Conservation (phyloP, 169 alveolate genomes). For the Plasmodium vivax region DNA sequence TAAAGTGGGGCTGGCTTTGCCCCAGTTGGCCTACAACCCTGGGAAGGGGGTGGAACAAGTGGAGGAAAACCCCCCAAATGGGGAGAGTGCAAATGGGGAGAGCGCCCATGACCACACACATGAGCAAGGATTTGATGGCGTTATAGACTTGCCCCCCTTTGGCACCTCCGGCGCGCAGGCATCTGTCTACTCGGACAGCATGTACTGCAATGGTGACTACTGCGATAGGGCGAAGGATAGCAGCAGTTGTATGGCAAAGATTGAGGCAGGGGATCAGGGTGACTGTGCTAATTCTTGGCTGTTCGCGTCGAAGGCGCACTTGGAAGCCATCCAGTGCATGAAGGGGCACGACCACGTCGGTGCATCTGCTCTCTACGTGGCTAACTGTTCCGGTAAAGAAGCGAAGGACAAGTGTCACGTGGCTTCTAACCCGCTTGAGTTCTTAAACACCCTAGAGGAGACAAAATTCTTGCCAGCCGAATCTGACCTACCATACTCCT, state of each 20-base stretch:
- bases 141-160: neutral
- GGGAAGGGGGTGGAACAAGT: neutral
- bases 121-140: neutral
- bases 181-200: neutral
- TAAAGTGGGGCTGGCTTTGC: neutral
- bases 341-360: neutral
- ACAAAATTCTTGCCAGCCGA: neutral
- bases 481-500: neutral
- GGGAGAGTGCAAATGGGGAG: neutral
- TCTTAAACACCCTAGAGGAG: neutral
- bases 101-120: no score
- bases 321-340: constrained; percentile 14
- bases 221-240: neutral
- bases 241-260: neutral
- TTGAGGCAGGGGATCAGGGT: neutral
- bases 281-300: constrained; percentile 4
- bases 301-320: neutral
- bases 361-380: constrained; percentile 1
- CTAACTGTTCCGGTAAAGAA: neutral
- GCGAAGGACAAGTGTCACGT: neutral
- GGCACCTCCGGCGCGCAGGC: neutral
- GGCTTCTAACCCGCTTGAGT: neutral
- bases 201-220: neutral
- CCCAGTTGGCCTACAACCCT: neutral
- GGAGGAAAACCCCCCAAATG: neutral